Percentiles rank a stretch among this genome's conserved stretches.
phyloP scores from a whole-genome alignment of 257 asterid species.

The Henckelia pumila region DNA sequence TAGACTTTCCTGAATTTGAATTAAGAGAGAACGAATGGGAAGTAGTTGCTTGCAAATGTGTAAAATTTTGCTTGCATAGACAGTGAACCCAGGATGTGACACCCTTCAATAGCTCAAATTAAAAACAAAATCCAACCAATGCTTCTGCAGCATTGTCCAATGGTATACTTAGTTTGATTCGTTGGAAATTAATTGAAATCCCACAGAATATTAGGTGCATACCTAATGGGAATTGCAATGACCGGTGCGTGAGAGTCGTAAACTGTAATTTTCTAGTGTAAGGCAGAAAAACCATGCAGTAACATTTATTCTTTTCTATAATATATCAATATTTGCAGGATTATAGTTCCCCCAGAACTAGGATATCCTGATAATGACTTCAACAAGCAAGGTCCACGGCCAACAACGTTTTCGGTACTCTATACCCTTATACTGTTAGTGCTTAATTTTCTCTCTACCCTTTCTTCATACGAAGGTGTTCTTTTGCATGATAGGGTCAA shows the following conservation, averaged over 20 bases:
- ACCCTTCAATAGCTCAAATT: neutral
- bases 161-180: no score
- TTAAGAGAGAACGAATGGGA: neutral
- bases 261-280: neutral
- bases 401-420: slow-evolving; percentile 93
- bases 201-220: neutral
- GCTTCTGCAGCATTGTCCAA: neutral
- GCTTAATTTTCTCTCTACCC: neutral
- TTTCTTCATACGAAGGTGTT: slow-evolving; percentile 9
- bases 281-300: neutral
- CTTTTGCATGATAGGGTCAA: slow-evolving; percentile 66
- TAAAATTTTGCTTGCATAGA: neutral
- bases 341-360: slow-evolving; percentile 89
- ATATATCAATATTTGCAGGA: slow-evolving; percentile 43
- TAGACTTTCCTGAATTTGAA: neutral
- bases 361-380: slow-evolving; percentile 93
- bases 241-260: neutral
- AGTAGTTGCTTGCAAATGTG: neutral
- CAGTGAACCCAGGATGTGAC: neutral
- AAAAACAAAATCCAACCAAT: neutral
- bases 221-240: neutral
- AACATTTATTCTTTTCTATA: no score
- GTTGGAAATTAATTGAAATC: no score
- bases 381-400: slow-evolving; percentile 95
- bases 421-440: neutral